A percentile compares a stretch with the other conserved stretches of the same genome.
Evolutionary conservation across 1,284 basidiomycete species (phyloP).

Genomic region (Paramarasmius palmivorus): DNA sequence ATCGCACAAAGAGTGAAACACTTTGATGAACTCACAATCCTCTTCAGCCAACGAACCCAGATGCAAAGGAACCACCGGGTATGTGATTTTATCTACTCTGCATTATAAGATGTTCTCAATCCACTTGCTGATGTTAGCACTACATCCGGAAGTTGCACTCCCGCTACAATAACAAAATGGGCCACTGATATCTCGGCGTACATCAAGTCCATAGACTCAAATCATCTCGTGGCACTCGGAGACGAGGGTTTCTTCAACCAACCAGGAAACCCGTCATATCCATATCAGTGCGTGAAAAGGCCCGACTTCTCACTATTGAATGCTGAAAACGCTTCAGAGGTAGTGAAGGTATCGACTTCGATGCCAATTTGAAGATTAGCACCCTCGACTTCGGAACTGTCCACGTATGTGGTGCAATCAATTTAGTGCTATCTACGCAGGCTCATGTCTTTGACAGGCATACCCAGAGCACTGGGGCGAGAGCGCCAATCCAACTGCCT

Average conservation of each 20-base stretch:
- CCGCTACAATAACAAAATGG: conserved; percentile 53
- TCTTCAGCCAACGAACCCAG: conserved; percentile 47
- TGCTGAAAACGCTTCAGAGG: not conserved
- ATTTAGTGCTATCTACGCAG: not conserved
- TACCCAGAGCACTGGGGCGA: conserved; percentile 44
- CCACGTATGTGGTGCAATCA: conserved; percentile 44
- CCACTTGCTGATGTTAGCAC: conserved; percentile 21
- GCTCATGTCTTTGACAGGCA: not conserved
- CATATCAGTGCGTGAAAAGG: conserved; percentile 48
- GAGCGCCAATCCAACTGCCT: conserved; percentile 40
- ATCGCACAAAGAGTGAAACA: not conserved
- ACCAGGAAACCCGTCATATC: conserved; percentile 42
- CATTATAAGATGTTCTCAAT: not conserved
- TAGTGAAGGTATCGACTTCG: conserved; percentile 54
- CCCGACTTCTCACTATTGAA: not conserved
- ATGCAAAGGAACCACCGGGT: conserved; percentile 43
- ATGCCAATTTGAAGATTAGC: conserved; percentile 54
- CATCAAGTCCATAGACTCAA: conserved; percentile 55
- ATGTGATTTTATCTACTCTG: conserved; percentile 11
- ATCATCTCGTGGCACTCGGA: conserved; percentile 59
- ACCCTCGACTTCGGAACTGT: conserved; percentile 67
- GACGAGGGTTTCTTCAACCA: conserved; percentile 66
- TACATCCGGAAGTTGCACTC: conserved; percentile 47
- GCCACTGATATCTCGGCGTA: conserved; percentile 47
- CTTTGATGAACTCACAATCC: conserved; percentile 3